Conservation (phyloP, 805 yeast species). For the Suhomyces xylopsoci region DNA sequence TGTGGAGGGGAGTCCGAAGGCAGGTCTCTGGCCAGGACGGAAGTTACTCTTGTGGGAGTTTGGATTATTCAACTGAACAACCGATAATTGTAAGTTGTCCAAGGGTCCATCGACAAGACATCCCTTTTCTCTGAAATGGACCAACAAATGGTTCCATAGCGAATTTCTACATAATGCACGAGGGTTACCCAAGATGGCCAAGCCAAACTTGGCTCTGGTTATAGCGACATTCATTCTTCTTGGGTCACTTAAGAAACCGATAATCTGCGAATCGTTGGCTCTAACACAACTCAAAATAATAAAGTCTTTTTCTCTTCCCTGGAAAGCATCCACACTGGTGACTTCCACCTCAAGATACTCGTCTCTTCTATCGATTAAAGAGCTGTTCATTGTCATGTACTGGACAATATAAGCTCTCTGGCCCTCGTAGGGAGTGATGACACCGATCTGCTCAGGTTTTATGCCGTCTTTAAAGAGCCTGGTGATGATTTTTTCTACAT, state of each 20-base stretch:
- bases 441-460: constrained; percentile 79
- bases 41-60: neutral
- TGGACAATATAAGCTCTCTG: constrained; percentile 80
- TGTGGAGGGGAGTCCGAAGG: constrained; percentile 13
- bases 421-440: constrained; percentile 93
- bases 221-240: constrained; percentile 44
- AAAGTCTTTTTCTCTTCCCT: constrained; percentile 50
- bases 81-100: constrained; percentile 71
- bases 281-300: constrained; percentile 44
- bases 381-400: constrained; percentile 71
- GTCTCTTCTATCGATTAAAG: constrained; percentile 53
- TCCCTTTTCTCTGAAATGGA: constrained; percentile 79
- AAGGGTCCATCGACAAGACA: constrained; percentile 88
- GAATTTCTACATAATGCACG: constrained; percentile 64
- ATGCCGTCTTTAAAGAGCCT: constrained; percentile 74
- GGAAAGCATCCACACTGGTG: constrained; percentile 70
- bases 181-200: constrained; percentile 76
- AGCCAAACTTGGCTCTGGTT: constrained; percentile 43
- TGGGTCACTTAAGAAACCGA: constrained; percentile 45
- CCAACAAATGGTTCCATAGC: constrained; percentile 75
- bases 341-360: constrained; percentile 75
- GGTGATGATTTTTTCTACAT: constrained; percentile 75
- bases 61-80: constrained; percentile 44
- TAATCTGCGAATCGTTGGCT: constrained; percentile 38
- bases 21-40: neutral